Conservation (phyloP, 208 protist genomes). For the Trypanosoma rangeli region DNA sequence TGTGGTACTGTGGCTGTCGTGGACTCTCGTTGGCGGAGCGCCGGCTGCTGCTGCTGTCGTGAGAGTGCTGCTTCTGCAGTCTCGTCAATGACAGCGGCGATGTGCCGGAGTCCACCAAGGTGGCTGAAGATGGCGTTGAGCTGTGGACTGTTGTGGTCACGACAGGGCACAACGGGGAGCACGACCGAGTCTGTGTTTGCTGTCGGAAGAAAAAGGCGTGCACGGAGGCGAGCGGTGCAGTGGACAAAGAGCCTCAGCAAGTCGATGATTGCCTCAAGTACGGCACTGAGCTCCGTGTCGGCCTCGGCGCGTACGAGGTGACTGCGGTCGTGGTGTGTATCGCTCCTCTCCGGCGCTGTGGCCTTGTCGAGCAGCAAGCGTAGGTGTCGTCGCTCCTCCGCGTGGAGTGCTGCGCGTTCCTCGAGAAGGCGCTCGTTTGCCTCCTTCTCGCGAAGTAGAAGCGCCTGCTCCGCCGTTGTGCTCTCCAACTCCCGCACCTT, state of each 20-base stretch:
- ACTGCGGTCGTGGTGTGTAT: background rate
- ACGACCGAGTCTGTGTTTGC: background rate
- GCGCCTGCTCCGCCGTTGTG: background rate
- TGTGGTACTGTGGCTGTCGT: background rate
- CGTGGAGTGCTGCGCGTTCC: conserved; percentile 16
- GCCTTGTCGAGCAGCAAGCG: conserved; percentile 2
- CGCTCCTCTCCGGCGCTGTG: background rate
- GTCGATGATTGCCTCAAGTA: conserved; percentile 13
- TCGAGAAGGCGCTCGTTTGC: conserved; percentile 12
- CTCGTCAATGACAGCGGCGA: conserved; percentile 10
- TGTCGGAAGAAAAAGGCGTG: background rate
- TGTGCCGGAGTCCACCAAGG: conserved; percentile 28
- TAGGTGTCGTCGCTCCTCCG: conserved; percentile 1
- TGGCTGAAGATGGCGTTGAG: conserved; percentile 30
- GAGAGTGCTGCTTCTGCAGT: background rate
- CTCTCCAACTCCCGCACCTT: background rate
- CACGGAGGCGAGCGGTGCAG: background rate
- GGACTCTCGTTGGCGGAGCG: background rate
- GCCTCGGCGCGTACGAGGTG: background rate
- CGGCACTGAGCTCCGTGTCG: conserved; percentile 11
- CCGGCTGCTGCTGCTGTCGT: background rate
- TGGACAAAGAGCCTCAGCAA: conserved; percentile 12
- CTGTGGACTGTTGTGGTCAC: conserved; percentile 20
- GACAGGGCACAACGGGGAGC: conserved; percentile 16
- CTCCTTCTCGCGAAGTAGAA: conserved; percentile 5